Base-by-base conservation (phyloP, 805 yeast species). In the Pichia nanzhaoensis region DNA sequence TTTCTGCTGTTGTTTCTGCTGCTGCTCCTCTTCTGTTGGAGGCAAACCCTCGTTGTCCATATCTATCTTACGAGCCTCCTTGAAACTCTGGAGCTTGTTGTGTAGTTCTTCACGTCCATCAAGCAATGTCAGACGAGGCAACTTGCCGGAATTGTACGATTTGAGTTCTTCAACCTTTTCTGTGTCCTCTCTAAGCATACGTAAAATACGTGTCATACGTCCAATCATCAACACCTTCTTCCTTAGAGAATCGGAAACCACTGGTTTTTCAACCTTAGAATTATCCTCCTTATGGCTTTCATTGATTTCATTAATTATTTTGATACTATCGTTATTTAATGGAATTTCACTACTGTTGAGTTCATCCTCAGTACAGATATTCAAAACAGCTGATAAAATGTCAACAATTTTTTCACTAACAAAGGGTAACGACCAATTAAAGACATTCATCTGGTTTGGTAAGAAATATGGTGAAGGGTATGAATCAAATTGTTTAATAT, bases 381-480 rank as follows among this genome's bases (percentile, higher is more conserved):
- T 91, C 61, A 93, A 73, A 34, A 91, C 85, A 0, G 93, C 78
- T 18, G 88, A 84, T 59, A 91, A 73, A 84, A 91, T 90, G 61
- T 93, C 98, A 12, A 95, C 85, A 44, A 90, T 84, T 59, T 93
- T 87, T 62, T 91, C 96, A 19, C 97, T 97, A 19, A 93, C 97
- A 69, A 93, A 91, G 8, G 98, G 99, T 47, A 91, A 70, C 2
- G 96, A 86, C 98, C 98, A 93, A 10, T 95, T 83, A 65, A 91
- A 91, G 6, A 91, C 96, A 64, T 93, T 97, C 95, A 90, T 88
- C 57, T 90, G 87, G 62, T 90, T 89, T 6, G 98, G 98, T 54
- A 93, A 71, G 87, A 95, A 89, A 66, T 91, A 91, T 1, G 99
- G 99, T 65, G 90, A 97, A 5, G 96, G 95, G 21, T 89, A 80